Evolutionary conservation across 495 filamentous ascomycete species (phyloP).

Genomic region (Neurospora pannonica): DNA sequence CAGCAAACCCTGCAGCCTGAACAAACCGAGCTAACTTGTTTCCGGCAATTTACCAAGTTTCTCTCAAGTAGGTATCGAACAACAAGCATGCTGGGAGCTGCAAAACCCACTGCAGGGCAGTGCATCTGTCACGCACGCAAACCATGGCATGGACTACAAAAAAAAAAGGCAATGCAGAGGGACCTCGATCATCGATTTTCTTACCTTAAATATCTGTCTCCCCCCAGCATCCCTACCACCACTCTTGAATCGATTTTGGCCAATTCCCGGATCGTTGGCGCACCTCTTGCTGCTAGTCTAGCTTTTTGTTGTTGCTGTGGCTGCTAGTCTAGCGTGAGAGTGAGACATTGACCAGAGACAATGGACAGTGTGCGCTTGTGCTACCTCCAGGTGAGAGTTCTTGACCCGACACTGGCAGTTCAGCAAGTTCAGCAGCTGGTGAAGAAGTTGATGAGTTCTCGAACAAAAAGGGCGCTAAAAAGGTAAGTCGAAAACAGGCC

Average conservation of each 20-base stretch:
- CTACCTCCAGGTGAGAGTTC: neutral
- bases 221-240: neutral
- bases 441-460: neutral
- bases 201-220: neutral
- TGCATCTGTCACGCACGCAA: neutral
- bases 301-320: neutral
- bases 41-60: neutral
- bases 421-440: neutral
- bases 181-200: neutral
- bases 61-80: too few relatives aligned
- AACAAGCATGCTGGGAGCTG: too few relatives aligned
- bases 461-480: neutral
- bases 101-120: too few relatives aligned
- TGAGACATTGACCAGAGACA: neutral
- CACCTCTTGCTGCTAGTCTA: neutral
- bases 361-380: neutral
- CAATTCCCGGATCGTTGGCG: neutral
- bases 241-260: neutral
- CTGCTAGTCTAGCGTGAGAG: neutral
- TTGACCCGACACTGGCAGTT: neutral
- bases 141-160: neutral
- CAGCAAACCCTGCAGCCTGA: neutral
- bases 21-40: neutral
- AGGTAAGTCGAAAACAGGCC: neutral
- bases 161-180: neutral